Evolutionary conservation across 768 basidiomycete species (phyloP).

Genomic region (Lactarius trivialis): DNA sequence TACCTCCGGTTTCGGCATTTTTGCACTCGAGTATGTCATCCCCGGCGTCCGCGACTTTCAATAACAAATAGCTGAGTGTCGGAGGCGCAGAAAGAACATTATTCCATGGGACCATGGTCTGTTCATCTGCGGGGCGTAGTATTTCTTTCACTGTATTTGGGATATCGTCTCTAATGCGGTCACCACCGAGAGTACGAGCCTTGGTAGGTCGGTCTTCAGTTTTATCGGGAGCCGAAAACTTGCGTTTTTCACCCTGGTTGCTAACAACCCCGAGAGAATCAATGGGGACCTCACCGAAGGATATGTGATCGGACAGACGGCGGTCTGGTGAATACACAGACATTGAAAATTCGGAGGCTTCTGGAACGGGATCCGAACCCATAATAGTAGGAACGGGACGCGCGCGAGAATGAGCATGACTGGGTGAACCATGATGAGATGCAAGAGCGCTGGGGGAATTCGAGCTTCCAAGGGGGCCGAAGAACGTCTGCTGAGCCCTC

Average conservation of each 20-base stretch:
- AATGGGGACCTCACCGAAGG: constrained; percentile 43
- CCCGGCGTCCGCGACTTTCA: constrained; percentile 53
- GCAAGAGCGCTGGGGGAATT: constrained; percentile 2
- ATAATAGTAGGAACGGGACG: neutral
- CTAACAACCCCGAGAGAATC: constrained; percentile 31
- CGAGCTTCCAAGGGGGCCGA: constrained; percentile 29
- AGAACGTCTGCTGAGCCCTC: constrained; percentile 45
- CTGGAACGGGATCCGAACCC: neutral
- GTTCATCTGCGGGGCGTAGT: constrained; percentile 8
- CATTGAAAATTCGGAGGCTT: neutral
- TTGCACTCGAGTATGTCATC: constrained; percentile 68
- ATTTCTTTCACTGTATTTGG: constrained; percentile 47
- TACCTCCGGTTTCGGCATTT: constrained; percentile 66
- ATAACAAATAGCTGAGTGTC: constrained; percentile 52
- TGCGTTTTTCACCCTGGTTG: constrained; percentile 44
- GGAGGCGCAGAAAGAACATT: constrained; percentile 24
- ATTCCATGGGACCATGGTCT: neutral
- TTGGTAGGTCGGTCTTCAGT: constrained; percentile 33
- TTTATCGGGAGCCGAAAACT: constrained; percentile 40
- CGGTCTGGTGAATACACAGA: constrained; percentile 27
- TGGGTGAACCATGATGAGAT: constrained; percentile 1
- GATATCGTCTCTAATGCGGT: constrained; percentile 44
- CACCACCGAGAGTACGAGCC: constrained; percentile 63
- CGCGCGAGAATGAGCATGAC: neutral
- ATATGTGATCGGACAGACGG: neutral